These are phyloP conservation scores for Nakazawaea ernobii DNA, from an alignment of 805 yeast species.

Conservation along the genomic window DNA sequence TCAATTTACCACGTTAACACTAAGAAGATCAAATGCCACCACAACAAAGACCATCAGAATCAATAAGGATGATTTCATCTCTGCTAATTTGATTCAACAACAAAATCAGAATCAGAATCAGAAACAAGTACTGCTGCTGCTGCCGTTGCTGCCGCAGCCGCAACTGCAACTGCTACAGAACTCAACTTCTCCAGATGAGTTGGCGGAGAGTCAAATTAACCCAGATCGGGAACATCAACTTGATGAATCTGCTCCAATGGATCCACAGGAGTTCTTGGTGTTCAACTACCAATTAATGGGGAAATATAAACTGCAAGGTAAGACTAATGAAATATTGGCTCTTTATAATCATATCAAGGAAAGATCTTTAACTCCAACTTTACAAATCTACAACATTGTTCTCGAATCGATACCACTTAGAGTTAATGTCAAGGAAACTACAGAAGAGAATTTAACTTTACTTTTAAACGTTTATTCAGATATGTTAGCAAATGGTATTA, in stretches of 20 bases:
- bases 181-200: background rate
- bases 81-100: constrained; percentile 8
- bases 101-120: background rate
- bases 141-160: background rate
- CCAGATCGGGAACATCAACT: background rate
- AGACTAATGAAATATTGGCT: constrained; percentile 28
- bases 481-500: constrained; percentile 44
- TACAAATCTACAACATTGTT: constrained; percentile 48
- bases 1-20: constrained; percentile 18
- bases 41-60: constrained; percentile 21
- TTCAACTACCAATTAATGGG: constrained; percentile 20
- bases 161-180: too few relatives aligned
- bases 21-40: constrained; percentile 25
- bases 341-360: constrained; percentile 24
- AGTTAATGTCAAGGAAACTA: constrained; percentile 41
- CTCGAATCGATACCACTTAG: constrained; percentile 49
- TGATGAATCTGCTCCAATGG: background rate
- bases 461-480: constrained; percentile 66
- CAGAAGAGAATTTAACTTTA: constrained; percentile 57
- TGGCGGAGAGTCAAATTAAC: background rate
- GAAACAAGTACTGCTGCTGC: background rate
- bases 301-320: constrained; percentile 16
- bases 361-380: constrained; percentile 38
- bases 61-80: constrained; percentile 13
- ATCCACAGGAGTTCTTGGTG: constrained; percentile 9